Percentiles rank a stretch among this genome's conserved stretches.
Evolutionary conservation across 75 land plant genomes (phyloP).

Genomic region (Ceratopteris richardii): DNA sequence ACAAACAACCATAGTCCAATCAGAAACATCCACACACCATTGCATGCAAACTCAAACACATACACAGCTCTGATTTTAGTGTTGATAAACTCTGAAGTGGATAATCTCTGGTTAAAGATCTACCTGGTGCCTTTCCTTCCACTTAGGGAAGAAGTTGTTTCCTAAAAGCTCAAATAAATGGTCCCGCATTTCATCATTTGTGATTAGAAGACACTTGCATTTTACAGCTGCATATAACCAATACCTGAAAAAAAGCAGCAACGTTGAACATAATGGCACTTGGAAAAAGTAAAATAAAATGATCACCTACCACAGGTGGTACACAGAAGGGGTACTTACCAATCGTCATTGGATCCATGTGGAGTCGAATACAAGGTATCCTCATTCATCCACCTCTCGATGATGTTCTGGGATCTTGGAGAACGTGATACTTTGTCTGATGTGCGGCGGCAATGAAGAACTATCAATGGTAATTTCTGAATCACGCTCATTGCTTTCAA

Average conservation of each 20-base stretch:
- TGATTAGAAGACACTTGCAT: constrained; percentile 72
- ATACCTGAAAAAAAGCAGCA: constrained; percentile 76
- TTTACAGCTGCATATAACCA: constrained; percentile 97
- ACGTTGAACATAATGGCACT: no score
- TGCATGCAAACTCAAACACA: no score
- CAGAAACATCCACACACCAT: no score
- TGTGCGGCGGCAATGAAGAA: constrained; percentile 52
- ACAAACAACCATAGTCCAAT: no score
- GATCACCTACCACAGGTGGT: no score
- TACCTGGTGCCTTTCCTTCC: constrained; percentile 98
- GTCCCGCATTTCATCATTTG: constrained; percentile 98
- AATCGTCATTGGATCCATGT: constrained; percentile 82
- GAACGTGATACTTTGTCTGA: constrained; percentile 24
- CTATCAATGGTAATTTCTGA: constrained; percentile 55
- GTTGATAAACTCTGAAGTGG: no score
- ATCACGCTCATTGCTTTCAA: constrained; percentile 37
- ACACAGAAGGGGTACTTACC: constrained; percentile 22
- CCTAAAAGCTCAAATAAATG: constrained; percentile 87
- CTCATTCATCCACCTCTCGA: constrained; percentile 32
- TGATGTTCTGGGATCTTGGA: constrained; percentile 30
- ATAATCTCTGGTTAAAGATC: no score
- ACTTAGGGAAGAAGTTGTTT: constrained; percentile 66
- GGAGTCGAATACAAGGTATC: constrained; percentile 64
- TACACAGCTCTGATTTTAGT: no score
- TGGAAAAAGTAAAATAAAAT: no score